Conservation (phyloP, 2,329 filamentous ascomycete species). For the Arthrobotrys sinensis region DNA sequence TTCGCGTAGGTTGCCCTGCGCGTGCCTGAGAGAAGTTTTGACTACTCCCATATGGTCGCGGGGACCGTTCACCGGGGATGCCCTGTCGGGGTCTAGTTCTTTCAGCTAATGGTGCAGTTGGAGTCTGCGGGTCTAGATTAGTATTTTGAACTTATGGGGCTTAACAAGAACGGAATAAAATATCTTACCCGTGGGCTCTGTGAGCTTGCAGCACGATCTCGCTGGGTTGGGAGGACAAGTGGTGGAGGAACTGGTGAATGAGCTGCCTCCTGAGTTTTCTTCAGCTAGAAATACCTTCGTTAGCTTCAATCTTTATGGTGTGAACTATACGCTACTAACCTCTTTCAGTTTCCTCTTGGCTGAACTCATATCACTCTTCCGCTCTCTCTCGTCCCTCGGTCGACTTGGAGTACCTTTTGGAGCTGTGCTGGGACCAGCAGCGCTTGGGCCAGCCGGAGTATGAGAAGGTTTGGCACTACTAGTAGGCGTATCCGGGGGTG, state of each 20-base stretch:
- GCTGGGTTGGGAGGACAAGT: slow-evolving; percentile 7
- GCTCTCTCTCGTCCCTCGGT: background rate
- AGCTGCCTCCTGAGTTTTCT: background rate
- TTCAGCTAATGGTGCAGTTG: background rate
- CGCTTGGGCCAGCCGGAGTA: background rate
- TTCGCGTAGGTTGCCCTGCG: background rate
- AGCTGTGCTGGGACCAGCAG: background rate
- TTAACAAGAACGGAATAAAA: background rate
- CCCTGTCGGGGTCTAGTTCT: background rate
- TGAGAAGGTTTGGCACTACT: background rate
- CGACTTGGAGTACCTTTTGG: background rate
- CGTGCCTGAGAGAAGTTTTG: background rate
- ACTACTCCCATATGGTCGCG: background rate
- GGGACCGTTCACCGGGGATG: background rate
- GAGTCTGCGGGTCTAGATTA: background rate
- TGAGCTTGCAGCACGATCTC: background rate
- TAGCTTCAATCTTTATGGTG: background rate
- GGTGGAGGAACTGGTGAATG: background rate
- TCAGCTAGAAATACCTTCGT: background rate
- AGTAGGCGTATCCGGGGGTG: background rate
- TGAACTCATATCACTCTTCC: background rate
- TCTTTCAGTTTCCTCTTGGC: background rate
- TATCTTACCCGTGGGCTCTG: background rate
- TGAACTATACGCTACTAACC: background rate
- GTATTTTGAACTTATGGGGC: background rate